phyloP scores from a whole-genome alignment of 176 grass and related monocot species.

The Neostapfia colusana region DNA sequence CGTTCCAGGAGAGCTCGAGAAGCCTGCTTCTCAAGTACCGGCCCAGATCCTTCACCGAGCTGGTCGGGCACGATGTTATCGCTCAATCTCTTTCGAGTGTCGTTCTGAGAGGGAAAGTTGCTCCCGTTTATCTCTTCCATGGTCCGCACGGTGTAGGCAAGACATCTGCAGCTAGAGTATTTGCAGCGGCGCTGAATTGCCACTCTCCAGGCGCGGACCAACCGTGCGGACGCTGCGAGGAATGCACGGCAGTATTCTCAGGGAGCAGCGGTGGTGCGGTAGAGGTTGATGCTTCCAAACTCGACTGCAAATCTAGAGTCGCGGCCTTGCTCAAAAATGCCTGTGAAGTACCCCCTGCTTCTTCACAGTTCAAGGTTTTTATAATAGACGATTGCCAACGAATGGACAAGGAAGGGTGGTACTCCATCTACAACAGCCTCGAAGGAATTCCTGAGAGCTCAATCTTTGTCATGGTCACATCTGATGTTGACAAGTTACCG shows the following conservation, averaged over 20 bases:
- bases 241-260: conserved; percentile 62
- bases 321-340: conserved; percentile 59
- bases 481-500: conserved; percentile 74
- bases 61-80: conserved; percentile 67
- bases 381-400: conserved; percentile 81
- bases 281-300: conserved; percentile 80
- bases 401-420: conserved; percentile 76
- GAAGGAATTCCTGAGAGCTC: conserved; percentile 64
- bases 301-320: conserved; percentile 63
- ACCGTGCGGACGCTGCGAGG: conserved; percentile 69
- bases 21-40: conserved; percentile 75
- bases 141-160: conserved; percentile 78
- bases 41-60: conserved; percentile 63
- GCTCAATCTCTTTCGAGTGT: conserved; percentile 60
- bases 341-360: conserved; percentile 55
- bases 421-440: conserved; percentile 63
- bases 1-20: conserved; percentile 47
- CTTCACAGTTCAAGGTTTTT: conserved; percentile 69
- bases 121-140: conserved; percentile 82
- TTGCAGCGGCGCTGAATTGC: conserved; percentile 77
- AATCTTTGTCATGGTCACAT: conserved; percentile 90
- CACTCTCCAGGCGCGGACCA: conserved; percentile 47
- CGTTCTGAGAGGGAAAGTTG: conserved; percentile 52
- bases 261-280: conserved; percentile 55
- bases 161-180: conserved; percentile 65